Evolutionary conservation across 768 basidiomycete species (phyloP).

Genomic region (Tricholoma saponaceum): DNA sequence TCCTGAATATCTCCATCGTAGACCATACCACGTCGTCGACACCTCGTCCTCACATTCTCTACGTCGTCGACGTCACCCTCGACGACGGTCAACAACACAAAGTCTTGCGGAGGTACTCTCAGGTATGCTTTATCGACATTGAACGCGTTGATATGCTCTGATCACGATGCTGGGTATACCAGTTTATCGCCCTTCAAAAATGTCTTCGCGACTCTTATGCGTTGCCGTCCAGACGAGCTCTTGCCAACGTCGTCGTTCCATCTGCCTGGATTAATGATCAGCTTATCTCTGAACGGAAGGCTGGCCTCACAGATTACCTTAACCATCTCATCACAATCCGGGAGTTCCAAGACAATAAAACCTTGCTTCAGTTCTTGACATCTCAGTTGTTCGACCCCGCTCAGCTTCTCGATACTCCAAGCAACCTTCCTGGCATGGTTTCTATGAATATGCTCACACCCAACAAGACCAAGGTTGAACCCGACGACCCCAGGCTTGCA

Average conservation of each 20-base stretch:
- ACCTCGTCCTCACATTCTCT: slow-evolving; percentile 45
- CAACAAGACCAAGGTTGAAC: background rate
- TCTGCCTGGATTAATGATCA: slow-evolving; percentile 42
- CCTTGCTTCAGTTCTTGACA: slow-evolving; percentile 29
- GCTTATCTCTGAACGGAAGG: slow-evolving; percentile 42
- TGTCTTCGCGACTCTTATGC: background rate
- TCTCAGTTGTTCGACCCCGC: background rate
- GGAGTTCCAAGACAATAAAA: slow-evolving; percentile 24
- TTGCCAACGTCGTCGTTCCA: slow-evolving; percentile 36
- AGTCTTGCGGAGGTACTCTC: background rate
- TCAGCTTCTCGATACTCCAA: background rate
- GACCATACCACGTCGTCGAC: slow-evolving; percentile 4
- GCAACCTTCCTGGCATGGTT: slow-evolving; percentile 4
- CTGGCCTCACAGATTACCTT: slow-evolving; percentile 36
- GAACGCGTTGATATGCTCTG: background rate
- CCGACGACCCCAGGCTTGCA: slow-evolving; percentile 1
- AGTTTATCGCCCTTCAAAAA: background rate
- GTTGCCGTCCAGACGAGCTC: slow-evolving; percentile 20
- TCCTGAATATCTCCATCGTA: slow-evolving; percentile 25
- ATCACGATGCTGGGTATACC: background rate
- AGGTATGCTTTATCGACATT: background rate
- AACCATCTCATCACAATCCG: slow-evolving; percentile 25
- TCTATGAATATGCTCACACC: background rate
- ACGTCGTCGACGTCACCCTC: slow-evolving; percentile 31
- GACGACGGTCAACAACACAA: slow-evolving; percentile 24